A percentile compares a stretch with the other conserved stretches of the same genome.
phyloP scores from a whole-genome alignment of 768 basidiomycete species.

The Pholiota molesta region DNA sequence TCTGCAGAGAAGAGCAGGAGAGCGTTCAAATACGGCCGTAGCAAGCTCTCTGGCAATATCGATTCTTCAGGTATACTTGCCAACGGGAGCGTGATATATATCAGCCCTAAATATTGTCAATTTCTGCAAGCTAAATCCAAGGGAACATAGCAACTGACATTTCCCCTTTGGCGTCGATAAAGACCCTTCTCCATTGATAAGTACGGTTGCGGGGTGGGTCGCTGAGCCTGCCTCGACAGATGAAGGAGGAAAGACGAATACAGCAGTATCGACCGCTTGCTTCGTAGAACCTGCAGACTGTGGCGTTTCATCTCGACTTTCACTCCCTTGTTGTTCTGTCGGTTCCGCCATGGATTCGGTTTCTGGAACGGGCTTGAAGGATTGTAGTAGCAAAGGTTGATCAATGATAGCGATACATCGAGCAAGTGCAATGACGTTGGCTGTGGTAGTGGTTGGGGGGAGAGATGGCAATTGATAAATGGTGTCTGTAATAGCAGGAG shows the following conservation, averaged over 20 bases:
- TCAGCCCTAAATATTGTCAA: constrained; percentile 47
- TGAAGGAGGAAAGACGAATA: constrained; percentile 77
- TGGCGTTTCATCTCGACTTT: constrained; percentile 29
- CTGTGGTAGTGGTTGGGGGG: constrained; percentile 9
- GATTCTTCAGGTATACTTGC: constrained; percentile 16
- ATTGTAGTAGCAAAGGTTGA: constrained; percentile 34
- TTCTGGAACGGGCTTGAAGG: constrained; percentile 2
- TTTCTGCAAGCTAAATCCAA: constrained; percentile 7
- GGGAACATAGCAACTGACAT: constrained; percentile 48
- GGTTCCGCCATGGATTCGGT: constrained; percentile 3
- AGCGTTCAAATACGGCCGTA: constrained; percentile 61
- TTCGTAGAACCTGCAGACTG: constrained; percentile 11
- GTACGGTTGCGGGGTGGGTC: constrained; percentile 55
- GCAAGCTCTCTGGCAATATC: constrained; percentile 40
- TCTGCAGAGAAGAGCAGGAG: constrained; percentile 37
- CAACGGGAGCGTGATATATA: constrained; percentile 60
- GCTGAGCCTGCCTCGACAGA: constrained; percentile 53
- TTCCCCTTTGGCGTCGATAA: constrained; percentile 74
- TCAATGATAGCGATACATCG: constrained; percentile 43
- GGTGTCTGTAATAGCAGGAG: constrained; percentile 26
- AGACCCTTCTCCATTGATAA: constrained; percentile 74
- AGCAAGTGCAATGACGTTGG: constrained; percentile 22
- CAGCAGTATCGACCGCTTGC: constrained; percentile 55
- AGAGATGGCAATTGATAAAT: constrained; percentile 17
- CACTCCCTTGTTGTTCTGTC: constrained; percentile 4